These are phyloP conservation scores for Phytophthora pistaciae DNA, from an alignment of 352 stramenopile species.

Conservation along the genomic window DNA sequence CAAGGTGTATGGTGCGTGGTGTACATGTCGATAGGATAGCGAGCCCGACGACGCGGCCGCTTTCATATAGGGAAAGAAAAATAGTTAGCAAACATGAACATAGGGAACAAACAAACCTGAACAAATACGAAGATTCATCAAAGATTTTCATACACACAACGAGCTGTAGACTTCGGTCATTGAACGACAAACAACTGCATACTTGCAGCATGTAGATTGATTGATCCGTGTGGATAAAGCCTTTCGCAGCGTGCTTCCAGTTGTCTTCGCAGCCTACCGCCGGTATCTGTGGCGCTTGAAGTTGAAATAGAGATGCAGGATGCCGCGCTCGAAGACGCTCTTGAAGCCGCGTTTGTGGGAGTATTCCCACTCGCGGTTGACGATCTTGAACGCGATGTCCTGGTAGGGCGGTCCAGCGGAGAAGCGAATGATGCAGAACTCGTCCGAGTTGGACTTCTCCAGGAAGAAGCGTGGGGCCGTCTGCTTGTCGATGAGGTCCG, in stretches of 20 bases:
- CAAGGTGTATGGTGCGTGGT: slow-evolving; percentile 41
- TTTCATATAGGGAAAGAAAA: slow-evolving; percentile 34
- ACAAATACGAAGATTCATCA: slow-evolving; percentile 33
- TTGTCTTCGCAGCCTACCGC: slow-evolving; percentile 61
- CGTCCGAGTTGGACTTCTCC: slow-evolving; percentile 90
- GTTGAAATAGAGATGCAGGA: slow-evolving; percentile 99
- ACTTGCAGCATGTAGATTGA: not conserved
- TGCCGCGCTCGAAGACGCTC: slow-evolving; percentile 98
- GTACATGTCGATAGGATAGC: slow-evolving; percentile 36
- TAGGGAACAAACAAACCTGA: slow-evolving; percentile 23
- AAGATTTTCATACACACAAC: not conserved
- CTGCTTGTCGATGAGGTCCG: slow-evolving; percentile 98
- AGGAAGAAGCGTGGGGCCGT: slow-evolving; percentile 96
- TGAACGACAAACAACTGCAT: too few relatives aligned
- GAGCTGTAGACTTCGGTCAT: not conserved
- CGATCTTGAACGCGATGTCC: slow-evolving; percentile 99
- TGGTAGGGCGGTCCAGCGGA: slow-evolving; percentile 98
- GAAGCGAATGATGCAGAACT: slow-evolving; percentile 99
- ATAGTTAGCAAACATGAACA: slow-evolving; percentile 44
- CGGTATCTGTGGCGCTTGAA: slow-evolving; percentile 99
- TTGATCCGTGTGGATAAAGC: not conserved
- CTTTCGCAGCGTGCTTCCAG: not conserved
- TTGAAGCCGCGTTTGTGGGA: slow-evolving; percentile 98
- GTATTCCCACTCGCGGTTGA: slow-evolving; percentile 99
- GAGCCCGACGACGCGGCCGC: slow-evolving; percentile 10